These are phyloP conservation scores for Chalciporus sphaerocephalus DNA, from an alignment of 768 basidiomycete genomes.

Conservation along the genomic window DNA sequence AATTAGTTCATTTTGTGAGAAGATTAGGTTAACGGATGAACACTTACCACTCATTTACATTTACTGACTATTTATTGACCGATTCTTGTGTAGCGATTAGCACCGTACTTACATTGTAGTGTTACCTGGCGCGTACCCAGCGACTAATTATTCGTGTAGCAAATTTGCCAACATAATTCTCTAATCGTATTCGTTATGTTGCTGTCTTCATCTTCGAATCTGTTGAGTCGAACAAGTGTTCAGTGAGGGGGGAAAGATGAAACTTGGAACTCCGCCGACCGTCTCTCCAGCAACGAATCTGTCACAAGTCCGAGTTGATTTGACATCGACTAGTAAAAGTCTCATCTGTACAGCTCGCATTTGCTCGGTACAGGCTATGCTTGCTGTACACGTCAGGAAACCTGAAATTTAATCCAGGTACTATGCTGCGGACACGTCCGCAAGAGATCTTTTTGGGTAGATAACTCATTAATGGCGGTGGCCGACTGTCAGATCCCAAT, in stretches of 20 bases:
- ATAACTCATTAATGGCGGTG: too few relatives aligned
- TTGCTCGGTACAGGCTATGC: too few relatives aligned
- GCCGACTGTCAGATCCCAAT: too few relatives aligned
- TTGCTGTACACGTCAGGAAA: too few relatives aligned
- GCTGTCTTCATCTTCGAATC: neutral
- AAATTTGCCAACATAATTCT: conserved; percentile 1
- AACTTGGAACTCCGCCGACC: too few relatives aligned
- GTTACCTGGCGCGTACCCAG: conserved; percentile 7
- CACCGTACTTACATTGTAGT: conserved; percentile 16
- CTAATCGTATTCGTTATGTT: neutral
- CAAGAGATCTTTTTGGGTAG: too few relatives aligned
- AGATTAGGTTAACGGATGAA: neutral
- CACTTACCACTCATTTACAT: conserved; percentile 15
- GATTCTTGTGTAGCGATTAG: conserved; percentile 28
- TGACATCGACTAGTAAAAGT: too few relatives aligned
- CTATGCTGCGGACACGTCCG: too few relatives aligned
- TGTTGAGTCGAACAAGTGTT: neutral
- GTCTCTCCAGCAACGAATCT: too few relatives aligned
- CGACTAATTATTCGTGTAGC: conserved; percentile 20
- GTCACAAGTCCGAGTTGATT: too few relatives aligned
- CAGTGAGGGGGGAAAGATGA: neutral
- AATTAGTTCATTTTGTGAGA: conserved; percentile 9
- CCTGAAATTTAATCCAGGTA: too few relatives aligned
- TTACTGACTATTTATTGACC: conserved; percentile 23
- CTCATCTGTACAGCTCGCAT: too few relatives aligned